phyloP scores from a whole-genome alignment of 805 yeast genomes.

The Metschnikowia drakensbergensis region DNA sequence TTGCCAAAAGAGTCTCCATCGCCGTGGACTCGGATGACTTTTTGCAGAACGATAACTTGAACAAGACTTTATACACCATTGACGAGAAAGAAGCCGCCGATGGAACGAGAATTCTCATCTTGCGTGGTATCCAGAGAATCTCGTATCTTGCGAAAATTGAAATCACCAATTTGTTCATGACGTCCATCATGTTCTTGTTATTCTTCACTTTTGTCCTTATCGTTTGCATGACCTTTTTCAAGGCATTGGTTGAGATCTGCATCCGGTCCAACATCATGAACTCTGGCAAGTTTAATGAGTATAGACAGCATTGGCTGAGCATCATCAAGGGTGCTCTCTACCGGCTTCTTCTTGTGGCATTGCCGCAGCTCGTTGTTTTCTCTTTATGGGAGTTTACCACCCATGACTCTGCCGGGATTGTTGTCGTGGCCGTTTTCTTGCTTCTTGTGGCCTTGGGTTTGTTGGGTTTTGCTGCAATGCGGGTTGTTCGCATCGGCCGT shows the following conservation, averaged over 20 bases:
- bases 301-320: slow-evolving; percentile 78
- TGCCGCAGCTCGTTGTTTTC: slow-evolving; percentile 79
- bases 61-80: slow-evolving; percentile 56
- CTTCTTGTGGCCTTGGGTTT: slow-evolving; percentile 55
- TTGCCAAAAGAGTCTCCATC: slow-evolving; percentile 30
- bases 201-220: slow-evolving; percentile 66
- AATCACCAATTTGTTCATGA: slow-evolving; percentile 78
- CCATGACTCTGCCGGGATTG: slow-evolving; percentile 77
- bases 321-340: slow-evolving; percentile 85
- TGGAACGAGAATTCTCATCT: slow-evolving; percentile 66
- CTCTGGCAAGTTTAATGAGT: slow-evolving; percentile 66
- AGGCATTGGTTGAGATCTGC: slow-evolving; percentile 61
- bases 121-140: slow-evolving; percentile 91
- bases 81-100: slow-evolving; percentile 61
- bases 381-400: slow-evolving; percentile 87
- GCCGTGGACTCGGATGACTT: slow-evolving; percentile 44
- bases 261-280: slow-evolving; percentile 56
- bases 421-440: slow-evolving; percentile 74
- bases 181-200: slow-evolving; percentile 79
- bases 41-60: slow-evolving; percentile 39
- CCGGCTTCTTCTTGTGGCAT: slow-evolving; percentile 76
- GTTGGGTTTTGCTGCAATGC: slow-evolving; percentile 65
- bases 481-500: slow-evolving; percentile 72
- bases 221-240: slow-evolving; percentile 57
- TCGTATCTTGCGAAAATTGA: slow-evolving; percentile 82